phyloP scores from a whole-genome alignment of 179 eudicot species.

The Camellia oleifera region DNA sequence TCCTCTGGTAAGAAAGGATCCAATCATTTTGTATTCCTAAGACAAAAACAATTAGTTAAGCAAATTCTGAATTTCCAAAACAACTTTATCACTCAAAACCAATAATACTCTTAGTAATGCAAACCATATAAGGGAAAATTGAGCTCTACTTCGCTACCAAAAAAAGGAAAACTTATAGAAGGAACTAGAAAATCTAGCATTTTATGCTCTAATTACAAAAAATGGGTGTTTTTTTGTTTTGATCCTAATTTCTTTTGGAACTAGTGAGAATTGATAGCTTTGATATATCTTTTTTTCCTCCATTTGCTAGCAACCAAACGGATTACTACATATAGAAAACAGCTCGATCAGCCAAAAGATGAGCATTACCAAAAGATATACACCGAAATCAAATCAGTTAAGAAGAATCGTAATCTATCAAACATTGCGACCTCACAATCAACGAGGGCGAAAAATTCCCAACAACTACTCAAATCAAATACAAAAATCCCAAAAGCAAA shows the following conservation, averaged over 20 bases:
- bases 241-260: background rate
- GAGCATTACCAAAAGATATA: background rate
- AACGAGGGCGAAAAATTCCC: constrained; percentile 1
- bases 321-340: background rate
- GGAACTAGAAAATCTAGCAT: no score
- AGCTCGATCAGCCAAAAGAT: no score
- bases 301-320: background rate
- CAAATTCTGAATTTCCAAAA: background rate
- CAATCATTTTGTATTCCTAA: constrained; percentile 75
- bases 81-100: background rate
- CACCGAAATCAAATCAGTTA: background rate
- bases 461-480: background rate
- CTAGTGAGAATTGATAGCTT: background rate
- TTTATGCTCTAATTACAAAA: background rate
- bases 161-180: background rate
- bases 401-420: background rate
- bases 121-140: background rate
- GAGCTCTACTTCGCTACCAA: background rate
- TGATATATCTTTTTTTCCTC: background rate
- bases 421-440: background rate
- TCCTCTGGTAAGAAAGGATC: constrained; percentile 74
- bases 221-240: background rate
- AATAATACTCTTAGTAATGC: no score
- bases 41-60: constrained; percentile 19
- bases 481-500: background rate